Evolutionary conservation across 2,329 filamentous ascomycete species (phyloP).

Genomic region (Verticillium nonalfalfae): DNA sequence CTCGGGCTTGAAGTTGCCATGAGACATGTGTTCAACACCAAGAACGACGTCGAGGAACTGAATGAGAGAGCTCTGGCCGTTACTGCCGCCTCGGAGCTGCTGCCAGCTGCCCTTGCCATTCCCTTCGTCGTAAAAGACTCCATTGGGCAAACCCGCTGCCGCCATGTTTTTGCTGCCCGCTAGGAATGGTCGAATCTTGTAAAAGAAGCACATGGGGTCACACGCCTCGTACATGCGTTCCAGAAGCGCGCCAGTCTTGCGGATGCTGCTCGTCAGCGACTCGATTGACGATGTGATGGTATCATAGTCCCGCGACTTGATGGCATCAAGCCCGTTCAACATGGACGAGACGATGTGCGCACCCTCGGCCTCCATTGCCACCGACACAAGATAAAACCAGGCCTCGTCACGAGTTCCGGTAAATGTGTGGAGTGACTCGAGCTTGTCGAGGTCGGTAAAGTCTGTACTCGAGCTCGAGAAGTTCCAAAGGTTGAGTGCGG

Average conservation of each 20-base stretch:
- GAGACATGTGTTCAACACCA: slow-evolving; percentile 65
- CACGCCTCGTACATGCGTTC: slow-evolving; percentile 86
- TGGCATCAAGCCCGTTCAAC: slow-evolving; percentile 68
- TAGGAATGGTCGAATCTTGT: slow-evolving; percentile 80
- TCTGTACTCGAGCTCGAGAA: slow-evolving; percentile 53
- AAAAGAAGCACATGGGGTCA: slow-evolving; percentile 82
- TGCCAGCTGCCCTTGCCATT: slow-evolving; percentile 61
- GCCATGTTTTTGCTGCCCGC: slow-evolving; percentile 92
- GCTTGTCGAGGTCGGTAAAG: slow-evolving; percentile 60
- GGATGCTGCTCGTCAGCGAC: slow-evolving; percentile 59
- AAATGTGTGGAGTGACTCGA: slow-evolving; percentile 72
- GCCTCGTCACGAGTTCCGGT: slow-evolving; percentile 86
- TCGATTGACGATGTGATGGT: slow-evolving; percentile 59
- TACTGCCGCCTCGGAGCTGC: slow-evolving; percentile 82
- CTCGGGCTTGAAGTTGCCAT: slow-evolving; percentile 23
- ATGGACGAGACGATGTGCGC: slow-evolving; percentile 71
- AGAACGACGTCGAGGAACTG: slow-evolving; percentile 89
- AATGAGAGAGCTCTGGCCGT: slow-evolving; percentile 87
- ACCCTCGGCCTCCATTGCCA: slow-evolving; percentile 81
- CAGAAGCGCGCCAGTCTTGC: slow-evolving; percentile 61
- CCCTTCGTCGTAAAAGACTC: slow-evolving; percentile 78
- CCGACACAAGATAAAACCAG: slow-evolving; percentile 89
- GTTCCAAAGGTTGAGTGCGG: slow-evolving; percentile 85
- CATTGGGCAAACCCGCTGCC: slow-evolving; percentile 72
- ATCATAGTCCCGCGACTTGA: slow-evolving; percentile 51